These are phyloP conservation scores for Dictyostelium purpureum DNA, from an alignment of 78 protist genomes.

Conservation along the genomic window DNA sequence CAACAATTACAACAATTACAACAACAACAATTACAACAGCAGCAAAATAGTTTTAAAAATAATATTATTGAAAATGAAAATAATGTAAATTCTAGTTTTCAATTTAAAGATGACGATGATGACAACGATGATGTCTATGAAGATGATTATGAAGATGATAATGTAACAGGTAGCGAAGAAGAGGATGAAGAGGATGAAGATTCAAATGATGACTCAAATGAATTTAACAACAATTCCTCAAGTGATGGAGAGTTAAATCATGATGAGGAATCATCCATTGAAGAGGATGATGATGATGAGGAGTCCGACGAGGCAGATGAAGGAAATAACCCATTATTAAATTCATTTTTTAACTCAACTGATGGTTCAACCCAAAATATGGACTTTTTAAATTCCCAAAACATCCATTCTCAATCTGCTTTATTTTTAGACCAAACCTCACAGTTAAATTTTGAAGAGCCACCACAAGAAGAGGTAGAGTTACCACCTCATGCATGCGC, in stretches of 20 bases:
- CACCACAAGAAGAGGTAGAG: constrained; percentile 12
- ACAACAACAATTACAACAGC: not conserved
- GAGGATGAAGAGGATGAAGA: not conserved
- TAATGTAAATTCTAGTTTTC: not conserved
- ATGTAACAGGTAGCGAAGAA: no score
- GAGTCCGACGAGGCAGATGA: not conserved
- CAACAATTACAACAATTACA: not conserved
- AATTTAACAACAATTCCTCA: not conserved
- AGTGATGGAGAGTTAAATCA: not conserved
- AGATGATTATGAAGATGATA: not conserved
- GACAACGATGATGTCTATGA: not conserved
- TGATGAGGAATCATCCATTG: not conserved
- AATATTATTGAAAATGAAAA: not conserved
- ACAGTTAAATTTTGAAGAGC: constrained; percentile 51
- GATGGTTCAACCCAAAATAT: not conserved
- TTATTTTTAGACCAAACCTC: not conserved
- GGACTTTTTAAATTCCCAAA: not conserved
- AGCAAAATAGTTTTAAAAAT: not conserved
- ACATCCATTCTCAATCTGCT: not conserved
- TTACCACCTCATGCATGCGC: constrained; percentile 47
- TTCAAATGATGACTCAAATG: not conserved
- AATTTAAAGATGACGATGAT: constrained; percentile 3
- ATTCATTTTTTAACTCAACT: not conserved
- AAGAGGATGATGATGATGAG: not conserved
- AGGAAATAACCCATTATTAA: not conserved